These are phyloP conservation scores for Austroboletus eburneus DNA, from an alignment of 768 basidiomycete genomes.

Conservation along the genomic window DNA sequence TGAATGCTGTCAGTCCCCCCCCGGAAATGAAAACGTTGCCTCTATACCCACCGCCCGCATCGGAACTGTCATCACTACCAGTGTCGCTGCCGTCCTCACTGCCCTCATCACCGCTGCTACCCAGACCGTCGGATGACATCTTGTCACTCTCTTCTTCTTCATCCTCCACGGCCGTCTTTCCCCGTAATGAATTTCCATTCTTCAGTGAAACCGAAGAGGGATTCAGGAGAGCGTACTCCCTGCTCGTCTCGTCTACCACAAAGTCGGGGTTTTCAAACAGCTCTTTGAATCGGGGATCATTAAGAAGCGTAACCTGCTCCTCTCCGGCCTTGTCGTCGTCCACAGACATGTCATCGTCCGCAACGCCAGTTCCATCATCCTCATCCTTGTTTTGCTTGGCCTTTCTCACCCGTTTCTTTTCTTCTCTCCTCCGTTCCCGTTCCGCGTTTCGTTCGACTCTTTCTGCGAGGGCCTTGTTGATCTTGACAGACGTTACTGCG, in stretches of 20 bases:
- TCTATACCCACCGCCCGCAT: constrained; percentile 47
- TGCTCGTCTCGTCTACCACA: constrained; percentile 80
- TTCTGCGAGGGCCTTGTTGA: constrained; percentile 85
- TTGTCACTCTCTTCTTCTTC: constrained; percentile 87
- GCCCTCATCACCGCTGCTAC: constrained; percentile 38
- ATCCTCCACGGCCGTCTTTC: constrained; percentile 80
- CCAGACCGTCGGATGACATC: constrained; percentile 54
- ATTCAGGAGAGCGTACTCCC: constrained; percentile 91
- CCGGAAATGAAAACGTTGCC: constrained; percentile 8
- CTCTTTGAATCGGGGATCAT: constrained; percentile 84
- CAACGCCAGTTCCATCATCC: constrained; percentile 33
- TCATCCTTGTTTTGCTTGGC: constrained; percentile 31
- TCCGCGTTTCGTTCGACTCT: constrained; percentile 58
- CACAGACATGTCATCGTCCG: constrained; percentile 31
- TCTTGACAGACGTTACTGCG: constrained; percentile 23
- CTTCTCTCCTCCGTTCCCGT: constrained; percentile 50
- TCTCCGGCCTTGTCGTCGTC: constrained; percentile 22
- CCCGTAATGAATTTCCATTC: constrained; percentile 33
- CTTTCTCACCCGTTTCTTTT: constrained; percentile 48
- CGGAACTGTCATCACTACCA: constrained; percentile 47
- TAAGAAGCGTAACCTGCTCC: constrained; percentile 50
- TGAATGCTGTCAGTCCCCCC: constrained; percentile 6
- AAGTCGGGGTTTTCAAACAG: constrained; percentile 92
- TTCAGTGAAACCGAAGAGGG: constrained; percentile 72
- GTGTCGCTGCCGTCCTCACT: constrained; percentile 42